phyloP scores from a whole-genome alignment of 257 asterid species.

The Solanum ossicruentum region DNA sequence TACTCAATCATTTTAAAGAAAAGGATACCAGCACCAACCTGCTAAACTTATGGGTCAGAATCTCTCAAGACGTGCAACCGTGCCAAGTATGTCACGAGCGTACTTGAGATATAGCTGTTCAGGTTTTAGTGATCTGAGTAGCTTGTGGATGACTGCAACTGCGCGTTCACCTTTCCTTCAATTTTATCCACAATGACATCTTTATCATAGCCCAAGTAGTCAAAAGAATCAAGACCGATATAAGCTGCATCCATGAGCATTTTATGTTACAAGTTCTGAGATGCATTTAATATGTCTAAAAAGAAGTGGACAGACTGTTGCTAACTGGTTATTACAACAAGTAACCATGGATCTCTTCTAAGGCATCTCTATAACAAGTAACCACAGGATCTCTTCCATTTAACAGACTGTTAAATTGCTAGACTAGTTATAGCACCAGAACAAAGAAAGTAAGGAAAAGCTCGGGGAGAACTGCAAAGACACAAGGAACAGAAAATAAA shows the following conservation, averaged over 20 bases:
- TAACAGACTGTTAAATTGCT: not conserved
- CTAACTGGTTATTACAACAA: not conserved
- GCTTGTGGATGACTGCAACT: constrained; percentile 31
- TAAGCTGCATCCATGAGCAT: constrained; percentile 13
- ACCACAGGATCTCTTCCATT: not conserved
- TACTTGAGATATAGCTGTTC: constrained; percentile 2
- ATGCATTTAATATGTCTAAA: not conserved
- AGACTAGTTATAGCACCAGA: not conserved
- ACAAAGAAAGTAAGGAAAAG: not conserved
- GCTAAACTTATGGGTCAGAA: constrained; percentile 35
- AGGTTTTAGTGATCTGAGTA: not conserved
- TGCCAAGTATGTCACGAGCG: constrained; percentile 27
- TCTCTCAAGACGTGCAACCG: constrained; percentile 52
- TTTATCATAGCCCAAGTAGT: not conserved
- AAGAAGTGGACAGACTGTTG: too few species aligned
- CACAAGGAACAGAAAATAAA: not conserved
- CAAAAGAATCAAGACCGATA: constrained; percentile 6
- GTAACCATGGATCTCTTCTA: not conserved
- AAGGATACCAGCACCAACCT: constrained; percentile 19
- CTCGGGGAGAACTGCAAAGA: not conserved
- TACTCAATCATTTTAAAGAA: not conserved
- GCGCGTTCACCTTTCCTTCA: constrained; percentile 19
- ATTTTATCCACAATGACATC: constrained; percentile 15
- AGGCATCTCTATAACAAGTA: not conserved
- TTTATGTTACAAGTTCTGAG: not conserved